A percentile compares a stretch with the other conserved stretches of the same genome.
phyloP scores from a whole-genome alignment of 306 rosid species.

The Luffa aegyptiaca region DNA sequence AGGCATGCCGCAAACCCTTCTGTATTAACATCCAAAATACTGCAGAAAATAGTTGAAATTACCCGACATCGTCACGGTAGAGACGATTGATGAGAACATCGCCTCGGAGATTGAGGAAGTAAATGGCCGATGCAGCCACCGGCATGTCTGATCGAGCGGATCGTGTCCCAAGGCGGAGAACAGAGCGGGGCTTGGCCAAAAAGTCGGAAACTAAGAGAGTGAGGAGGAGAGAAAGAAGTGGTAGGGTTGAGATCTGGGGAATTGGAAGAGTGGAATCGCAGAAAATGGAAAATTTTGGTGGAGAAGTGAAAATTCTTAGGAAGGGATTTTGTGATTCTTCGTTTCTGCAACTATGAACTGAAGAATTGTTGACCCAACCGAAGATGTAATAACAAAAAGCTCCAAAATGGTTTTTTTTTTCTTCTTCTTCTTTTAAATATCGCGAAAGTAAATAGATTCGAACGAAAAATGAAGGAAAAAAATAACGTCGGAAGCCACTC shows the following conservation, averaged over 20 bases:
- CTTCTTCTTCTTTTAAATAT: no score
- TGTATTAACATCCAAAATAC: not conserved
- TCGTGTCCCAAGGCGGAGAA: slow-evolving; percentile 12
- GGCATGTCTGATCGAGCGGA: slow-evolving; percentile 72
- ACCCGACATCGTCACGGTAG: slow-evolving; percentile 97
- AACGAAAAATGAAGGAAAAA: not conserved
- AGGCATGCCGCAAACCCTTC: not conserved
- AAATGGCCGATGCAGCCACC: slow-evolving; percentile 89
- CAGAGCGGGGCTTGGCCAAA: not conserved
- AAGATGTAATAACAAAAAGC: not conserved
- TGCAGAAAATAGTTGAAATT: not conserved
- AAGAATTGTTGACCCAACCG: slow-evolving; percentile 7
- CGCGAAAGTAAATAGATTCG: no score
- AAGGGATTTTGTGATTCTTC: not conserved
- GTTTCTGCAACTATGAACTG: not conserved
- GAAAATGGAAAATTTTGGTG: not conserved
- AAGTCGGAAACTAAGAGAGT: not conserved
- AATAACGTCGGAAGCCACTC: not conserved
- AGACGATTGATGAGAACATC: slow-evolving; percentile 97
- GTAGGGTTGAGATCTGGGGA: slow-evolving; percentile 3
- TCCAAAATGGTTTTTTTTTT: no score
- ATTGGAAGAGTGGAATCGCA: not conserved
- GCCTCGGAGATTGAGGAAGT: slow-evolving; percentile 86
- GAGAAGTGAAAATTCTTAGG: not conserved
- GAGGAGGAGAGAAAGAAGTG: not conserved